Evolutionary conservation across 805 yeast species (phyloP), one percentile per base, ranked within the genome.

Genomic region (Lipomyces kockii): DNA sequence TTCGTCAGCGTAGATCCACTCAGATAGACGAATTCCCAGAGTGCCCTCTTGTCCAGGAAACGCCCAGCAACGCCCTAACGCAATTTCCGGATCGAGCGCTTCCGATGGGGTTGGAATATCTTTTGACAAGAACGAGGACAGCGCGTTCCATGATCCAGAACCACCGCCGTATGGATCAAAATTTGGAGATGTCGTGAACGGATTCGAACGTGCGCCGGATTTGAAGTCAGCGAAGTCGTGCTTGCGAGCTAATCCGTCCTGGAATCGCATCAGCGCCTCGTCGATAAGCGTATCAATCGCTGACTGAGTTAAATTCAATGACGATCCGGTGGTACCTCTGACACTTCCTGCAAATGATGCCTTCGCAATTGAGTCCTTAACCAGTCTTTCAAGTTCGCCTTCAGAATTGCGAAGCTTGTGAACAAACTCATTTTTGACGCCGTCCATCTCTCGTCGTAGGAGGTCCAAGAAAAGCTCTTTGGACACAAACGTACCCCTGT

Each of bases 21-120:
- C 67, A 0, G 77, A 71, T 34, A 78, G 66, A 17, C 60, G 54
- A 37, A 78, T 66, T 0, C 75, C 79, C 27, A 78, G 66, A 2
- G 51, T 62, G 14, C 80, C 80, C 9, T 60, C 32, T 9, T 63
- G 54, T 1, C 80, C 80, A 7, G 69, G 62, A 60, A 78, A 75
- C 25, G 79, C 76, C 80, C 80, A 78, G 70, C 80, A 78, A 34
- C 65, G 65, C 1, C 78, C 79, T 5, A 68, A 63, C n/a, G 71
- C 63, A 8, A 67, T 54, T 9, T 71, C 73, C 0, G 69, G 57
- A 11, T 57, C 49, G 12, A 76, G 69, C 11, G 74, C 75, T 22
- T 64, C 68, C 35, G 60, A 34, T 25, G 60, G 60, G 20, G 14
- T 39, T 17, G 27, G 27, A 20, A 66, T 53, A 3, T 55, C 34